Percentiles rank a stretch among this genome's conserved stretches.
Conservation (phyloP, 495 filamentous ascomycete genomes). For the Penicillium antarcticum region DNA sequence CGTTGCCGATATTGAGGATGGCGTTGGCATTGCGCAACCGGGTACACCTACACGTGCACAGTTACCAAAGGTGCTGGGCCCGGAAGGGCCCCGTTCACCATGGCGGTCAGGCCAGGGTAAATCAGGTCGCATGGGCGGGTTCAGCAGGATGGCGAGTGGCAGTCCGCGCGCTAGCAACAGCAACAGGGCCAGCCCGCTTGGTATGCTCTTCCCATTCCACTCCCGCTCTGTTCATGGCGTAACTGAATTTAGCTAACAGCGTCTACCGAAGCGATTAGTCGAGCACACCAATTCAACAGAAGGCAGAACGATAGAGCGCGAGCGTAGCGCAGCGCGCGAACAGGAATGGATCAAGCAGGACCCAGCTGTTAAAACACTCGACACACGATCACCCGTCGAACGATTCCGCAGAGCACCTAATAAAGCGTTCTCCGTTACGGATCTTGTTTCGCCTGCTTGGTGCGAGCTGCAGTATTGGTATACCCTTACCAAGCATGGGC, state of each 20-base stretch:
- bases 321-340: constrained; percentile 27
- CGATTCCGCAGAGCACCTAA: constrained; percentile 76
- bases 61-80: constrained; percentile 41
- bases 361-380: constrained; percentile 16
- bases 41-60: constrained; percentile 13
- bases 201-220: constrained; percentile 21
- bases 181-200: constrained; percentile 29
- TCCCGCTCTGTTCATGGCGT: background rate
- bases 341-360: constrained; percentile 23
- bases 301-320: constrained; percentile 40
- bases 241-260: constrained; percentile 39
- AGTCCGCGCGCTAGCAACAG: constrained; percentile 29
- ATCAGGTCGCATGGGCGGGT: background rate
- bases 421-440: constrained; percentile 84
- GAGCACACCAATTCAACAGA: constrained; percentile 47
- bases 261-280: constrained; percentile 63
- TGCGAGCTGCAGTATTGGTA: constrained; percentile 95
- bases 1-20: constrained; percentile 38
- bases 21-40: constrained; percentile 30
- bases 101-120: constrained; percentile 27
- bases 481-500: constrained; percentile 71
- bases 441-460: constrained; percentile 86
- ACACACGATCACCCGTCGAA: constrained; percentile 58
- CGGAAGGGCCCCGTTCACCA: constrained; percentile 32
- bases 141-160: background rate